Evolutionary conservation across 129 eudicot genomes (phyloP), one percentile per base, ranked within the genome.

Genomic region (Cynara cardunculus): DNA sequence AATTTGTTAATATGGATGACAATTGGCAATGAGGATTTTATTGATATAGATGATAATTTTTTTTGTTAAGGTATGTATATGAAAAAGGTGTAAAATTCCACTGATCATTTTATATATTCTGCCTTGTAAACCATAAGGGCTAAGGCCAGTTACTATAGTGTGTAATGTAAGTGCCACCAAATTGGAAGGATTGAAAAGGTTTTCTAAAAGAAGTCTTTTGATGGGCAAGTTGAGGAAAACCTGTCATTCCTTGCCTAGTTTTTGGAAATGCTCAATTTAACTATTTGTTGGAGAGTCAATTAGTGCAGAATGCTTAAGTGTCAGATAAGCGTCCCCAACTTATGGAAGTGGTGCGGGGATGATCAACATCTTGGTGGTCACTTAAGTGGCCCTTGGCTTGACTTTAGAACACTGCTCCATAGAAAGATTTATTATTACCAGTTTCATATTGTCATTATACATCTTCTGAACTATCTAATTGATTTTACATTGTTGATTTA

Each of bases 401-500:
- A 39, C 49, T 39, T 39, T 39, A 39, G 49, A 39, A 9, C 16
- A 12, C 16, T 39, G 14, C 16, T 39, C 14, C 11, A 44, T 44
- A 44, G 56, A 12, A 44, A 44, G 18, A 44, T 44, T 11, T 44
- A 13, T 13, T 14, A 44, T 44, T 49, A 49, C 22, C 22, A 18
- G 22, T 49, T 49, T 16, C 62, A 49, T 49, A 49, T 16, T 27
- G 18, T 73, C 77, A 73, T 6, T 25, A 22, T 41, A 39, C 53
- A 26, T 71, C 59, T 56, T 61, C 71, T 49, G 24, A 83, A 25
- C 53, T 24, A 56, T 72, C 69, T 78, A 75, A 67, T 32, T 64
- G 73, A 69, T 71, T 76, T 71, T 80, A 64, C 25, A 19, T 67
- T 71, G 41, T 75, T 41, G 16, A 67, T 65, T 68, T 53, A 41